Conservation (phyloP, 2,329 filamentous ascomycete species). For the Epichloe sylvatica region DNA sequence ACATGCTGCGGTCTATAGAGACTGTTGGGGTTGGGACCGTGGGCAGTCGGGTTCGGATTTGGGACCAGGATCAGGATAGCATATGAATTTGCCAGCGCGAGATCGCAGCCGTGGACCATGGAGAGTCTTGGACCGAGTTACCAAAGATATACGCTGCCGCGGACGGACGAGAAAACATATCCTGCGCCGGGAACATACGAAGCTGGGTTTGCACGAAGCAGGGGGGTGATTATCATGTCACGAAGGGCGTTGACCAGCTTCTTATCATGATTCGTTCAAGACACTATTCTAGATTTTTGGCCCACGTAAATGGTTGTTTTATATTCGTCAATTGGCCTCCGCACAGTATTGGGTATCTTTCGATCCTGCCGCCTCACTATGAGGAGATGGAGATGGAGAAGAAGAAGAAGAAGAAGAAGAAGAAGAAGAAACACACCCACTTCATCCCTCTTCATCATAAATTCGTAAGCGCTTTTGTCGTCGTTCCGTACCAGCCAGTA, state of each 20-base stretch:
- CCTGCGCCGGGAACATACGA: constrained; percentile 12
- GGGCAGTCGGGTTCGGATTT: constrained; percentile 19
- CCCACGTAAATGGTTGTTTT: background rate
- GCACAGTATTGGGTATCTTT: background rate
- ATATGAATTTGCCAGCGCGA: constrained; percentile 23
- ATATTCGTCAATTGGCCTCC: background rate
- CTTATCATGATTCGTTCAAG: background rate
- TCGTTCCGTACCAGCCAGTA: constrained; percentile 17
- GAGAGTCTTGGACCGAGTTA: constrained; percentile 17
- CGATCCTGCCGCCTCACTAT: background rate
- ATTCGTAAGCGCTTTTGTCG: constrained; percentile 3
- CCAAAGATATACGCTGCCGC: constrained; percentile 21
- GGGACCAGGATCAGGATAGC: constrained; percentile 22
- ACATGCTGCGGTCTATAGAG: constrained; percentile 19
- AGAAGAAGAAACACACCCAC: background rate
- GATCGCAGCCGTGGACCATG: constrained; percentile 22
- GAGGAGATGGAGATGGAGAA: background rate
- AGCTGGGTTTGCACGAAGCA: background rate
- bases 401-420: background rate
- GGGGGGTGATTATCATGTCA: background rate
- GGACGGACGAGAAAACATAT: constrained; percentile 13
- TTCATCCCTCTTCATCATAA: constrained; percentile 1
- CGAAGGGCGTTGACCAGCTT: background rate
- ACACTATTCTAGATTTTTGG: background rate
- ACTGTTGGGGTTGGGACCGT: background rate